Evolutionary conservation across 352 stramenopile genomes (phyloP), one percentile per base, ranked within the genome.

Genomic region (Globisporangium viniferum): DNA sequence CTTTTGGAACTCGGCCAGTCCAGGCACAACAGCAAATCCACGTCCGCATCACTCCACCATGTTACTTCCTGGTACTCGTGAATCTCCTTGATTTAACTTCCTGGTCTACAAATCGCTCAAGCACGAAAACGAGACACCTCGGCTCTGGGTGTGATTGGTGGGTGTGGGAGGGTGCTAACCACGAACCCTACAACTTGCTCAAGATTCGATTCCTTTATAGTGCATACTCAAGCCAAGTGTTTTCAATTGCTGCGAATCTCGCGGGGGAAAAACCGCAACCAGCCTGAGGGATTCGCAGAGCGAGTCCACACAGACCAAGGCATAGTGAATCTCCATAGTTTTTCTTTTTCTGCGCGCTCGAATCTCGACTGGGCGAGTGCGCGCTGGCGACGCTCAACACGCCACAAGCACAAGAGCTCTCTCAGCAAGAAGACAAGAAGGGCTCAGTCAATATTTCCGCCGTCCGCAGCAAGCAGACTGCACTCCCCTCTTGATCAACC

Each of bases 311-410:
- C 27, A 18, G 5, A 20, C 27, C 20, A 14, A 20, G 15, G 24
- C 53, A 59, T 67, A 70, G 58, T 69, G 68, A 82, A 81, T 74
- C 73, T 75, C 70, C 70, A 82, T 82, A 78, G 69, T 77, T 76
- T 80, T 82, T 81, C 74, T 82, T 86, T 83, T 83, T 86, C 64
- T 73, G 35, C 36, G n/a, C 20, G n/a, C 14, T 72, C 69, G 77
- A 79, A 84, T 76, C 67, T 80, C 39, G 24, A 35, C 22, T 53
- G n/a, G 29, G 12, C 54, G 24, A 31, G n/a, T 44, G 36, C 12
- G 36, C 12, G 36, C 36, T 9, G n/a, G 55, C 44, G 59, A 56
- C 70, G 65, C 73, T 55, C 48, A 27, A 55, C 48, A 55, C 48
- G 48, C 48, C 48, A 49, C 41, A 49, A 22, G 44, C 46, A 24